A percentile compares a stretch with the other conserved stretches of the same genome.
Conservation (phyloP, 78 protist species). For the Dictyostelium citrinum region DNA sequence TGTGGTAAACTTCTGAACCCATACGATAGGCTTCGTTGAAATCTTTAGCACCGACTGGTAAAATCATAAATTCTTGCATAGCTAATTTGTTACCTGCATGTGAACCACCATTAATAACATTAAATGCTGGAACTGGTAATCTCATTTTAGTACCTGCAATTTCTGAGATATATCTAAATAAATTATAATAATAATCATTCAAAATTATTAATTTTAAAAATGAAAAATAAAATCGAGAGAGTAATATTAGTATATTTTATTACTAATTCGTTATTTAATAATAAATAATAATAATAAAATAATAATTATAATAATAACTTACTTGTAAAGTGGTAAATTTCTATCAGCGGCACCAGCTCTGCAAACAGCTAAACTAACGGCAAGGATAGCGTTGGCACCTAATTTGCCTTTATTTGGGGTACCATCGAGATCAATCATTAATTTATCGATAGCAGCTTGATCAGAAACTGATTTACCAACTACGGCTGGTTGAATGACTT, state of each 20-base stretch:
- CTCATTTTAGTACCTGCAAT: constrained; percentile 80
- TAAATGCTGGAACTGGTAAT: constrained; percentile 98
- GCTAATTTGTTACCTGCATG: constrained; percentile 99
- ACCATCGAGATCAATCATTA: constrained; percentile 95
- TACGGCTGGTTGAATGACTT: constrained; percentile 91
- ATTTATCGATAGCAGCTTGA: constrained; percentile 93
- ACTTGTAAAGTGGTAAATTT: constrained; percentile 94
- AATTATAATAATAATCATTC: too few relatives aligned
- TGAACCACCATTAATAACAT: constrained; percentile 99
- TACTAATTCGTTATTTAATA: too few relatives aligned
- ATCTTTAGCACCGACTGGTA: constrained; percentile 92
- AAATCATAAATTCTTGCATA: constrained; percentile 98
- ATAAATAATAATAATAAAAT: too few relatives aligned
- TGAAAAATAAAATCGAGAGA: too few relatives aligned
- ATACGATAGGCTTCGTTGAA: constrained; percentile 96
- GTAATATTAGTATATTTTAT: too few relatives aligned
- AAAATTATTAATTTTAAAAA: too few relatives aligned
- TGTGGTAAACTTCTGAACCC: constrained; percentile 98
- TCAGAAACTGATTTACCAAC: constrained; percentile 87
- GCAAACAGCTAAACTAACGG: constrained; percentile 97
- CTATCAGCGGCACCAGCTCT: constrained; percentile 97
- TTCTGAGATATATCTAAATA: constrained; percentile 44
- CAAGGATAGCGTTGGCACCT: constrained; percentile 99
- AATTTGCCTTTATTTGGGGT: constrained; percentile 94
- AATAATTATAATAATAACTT: too few relatives aligned